Percentiles rank a stretch among this genome's conserved stretches.
Evolutionary conservation across 768 basidiomycete species (phyloP).

Genomic region (Porphyrellus cyaneotinctus): DNA sequence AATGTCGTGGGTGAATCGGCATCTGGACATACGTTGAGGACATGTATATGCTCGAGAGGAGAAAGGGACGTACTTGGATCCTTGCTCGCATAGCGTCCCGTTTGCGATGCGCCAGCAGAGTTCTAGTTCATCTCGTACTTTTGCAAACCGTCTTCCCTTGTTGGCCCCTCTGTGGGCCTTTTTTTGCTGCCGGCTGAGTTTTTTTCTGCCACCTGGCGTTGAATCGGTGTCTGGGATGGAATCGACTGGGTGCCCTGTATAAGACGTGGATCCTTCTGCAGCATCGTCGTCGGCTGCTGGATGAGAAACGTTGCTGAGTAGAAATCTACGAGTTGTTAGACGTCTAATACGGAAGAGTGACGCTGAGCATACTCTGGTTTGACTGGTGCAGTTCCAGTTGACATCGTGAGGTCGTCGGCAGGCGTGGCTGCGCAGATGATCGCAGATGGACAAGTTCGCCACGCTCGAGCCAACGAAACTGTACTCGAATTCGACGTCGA

Average conservation of each 20-base stretch:
- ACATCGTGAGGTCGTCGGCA: conserved; percentile 7
- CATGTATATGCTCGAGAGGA: not conserved
- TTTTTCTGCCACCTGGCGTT: conserved; percentile 32
- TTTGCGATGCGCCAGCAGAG: conserved; percentile 79
- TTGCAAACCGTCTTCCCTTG: conserved; percentile 75
- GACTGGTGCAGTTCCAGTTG: conserved; percentile 49
- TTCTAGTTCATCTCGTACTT: conserved; percentile 73
- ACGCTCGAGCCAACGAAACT: conserved; percentile 73
- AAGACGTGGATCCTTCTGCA: conserved; percentile 56
- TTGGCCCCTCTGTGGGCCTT: conserved; percentile 78
- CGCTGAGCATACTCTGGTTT: conserved; percentile 44
- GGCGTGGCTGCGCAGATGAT: conserved; percentile 10
- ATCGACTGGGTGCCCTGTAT: conserved; percentile 18
- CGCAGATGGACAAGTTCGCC: conserved; percentile 79
- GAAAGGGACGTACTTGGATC: conserved; percentile 46
- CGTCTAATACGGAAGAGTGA: not conserved
- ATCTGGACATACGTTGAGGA: conserved; percentile 39
- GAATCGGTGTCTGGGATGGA: conserved; percentile 33
- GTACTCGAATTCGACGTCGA: conserved; percentile 34
- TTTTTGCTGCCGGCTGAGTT: conserved; percentile 58
- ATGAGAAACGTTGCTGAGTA: conserved; percentile 30
- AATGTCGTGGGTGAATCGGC: conserved; percentile 79
- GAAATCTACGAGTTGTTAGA: conserved; percentile 34
- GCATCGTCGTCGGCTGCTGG: conserved; percentile 50
- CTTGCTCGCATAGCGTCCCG: conserved; percentile 67